Conservation (phyloP, 2,329 filamentous ascomycete genomes). For the Diaporthe caulivora region DNA sequence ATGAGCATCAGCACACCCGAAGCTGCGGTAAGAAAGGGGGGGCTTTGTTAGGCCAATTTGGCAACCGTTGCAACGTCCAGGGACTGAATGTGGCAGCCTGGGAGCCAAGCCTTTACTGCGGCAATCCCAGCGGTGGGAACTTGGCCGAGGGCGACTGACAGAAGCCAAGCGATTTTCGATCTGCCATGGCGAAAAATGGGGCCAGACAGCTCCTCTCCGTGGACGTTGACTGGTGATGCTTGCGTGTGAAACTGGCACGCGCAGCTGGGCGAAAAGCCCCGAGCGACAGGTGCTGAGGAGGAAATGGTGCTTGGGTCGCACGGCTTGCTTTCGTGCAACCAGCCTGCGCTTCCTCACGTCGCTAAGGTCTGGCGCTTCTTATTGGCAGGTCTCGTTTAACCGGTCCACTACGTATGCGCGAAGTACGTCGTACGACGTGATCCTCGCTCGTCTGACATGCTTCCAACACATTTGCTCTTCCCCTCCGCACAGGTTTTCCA, state of each 20-base stretch:
- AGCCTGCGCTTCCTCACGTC: constrained; percentile 33
- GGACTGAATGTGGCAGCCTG: constrained; percentile 21
- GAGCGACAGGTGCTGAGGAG: background rate
- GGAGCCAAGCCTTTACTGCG: constrained; percentile 7
- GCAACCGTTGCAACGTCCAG: constrained; percentile 11
- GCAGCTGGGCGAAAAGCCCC: background rate
- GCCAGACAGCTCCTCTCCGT: background rate
- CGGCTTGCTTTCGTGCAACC: constrained; percentile 25
- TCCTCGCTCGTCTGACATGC: constrained; percentile 29
- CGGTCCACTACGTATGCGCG: constrained; percentile 21
- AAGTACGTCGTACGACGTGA: constrained; percentile 23
- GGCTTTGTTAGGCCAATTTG: constrained; percentile 13
- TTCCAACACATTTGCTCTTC: constrained; percentile 28
- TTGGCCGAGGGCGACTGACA: constrained; percentile 23
- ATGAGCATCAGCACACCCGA: constrained; percentile 33
- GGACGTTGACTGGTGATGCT: background rate
- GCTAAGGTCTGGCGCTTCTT: background rate
- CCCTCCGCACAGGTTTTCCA: constrained; percentile 4
- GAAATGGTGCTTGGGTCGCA: constrained; percentile 27
- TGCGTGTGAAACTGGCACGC: background rate
- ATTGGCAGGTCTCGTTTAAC: constrained; percentile 23
- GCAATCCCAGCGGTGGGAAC: constrained; percentile 8
- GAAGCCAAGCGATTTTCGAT: background rate
- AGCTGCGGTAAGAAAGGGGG: constrained; percentile 37
- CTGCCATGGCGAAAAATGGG: background rate